Evolutionary conservation across 805 yeast genomes (phyloP), one percentile per base, ranked within the genome.

Genomic region (Candida multigemmis): DNA sequence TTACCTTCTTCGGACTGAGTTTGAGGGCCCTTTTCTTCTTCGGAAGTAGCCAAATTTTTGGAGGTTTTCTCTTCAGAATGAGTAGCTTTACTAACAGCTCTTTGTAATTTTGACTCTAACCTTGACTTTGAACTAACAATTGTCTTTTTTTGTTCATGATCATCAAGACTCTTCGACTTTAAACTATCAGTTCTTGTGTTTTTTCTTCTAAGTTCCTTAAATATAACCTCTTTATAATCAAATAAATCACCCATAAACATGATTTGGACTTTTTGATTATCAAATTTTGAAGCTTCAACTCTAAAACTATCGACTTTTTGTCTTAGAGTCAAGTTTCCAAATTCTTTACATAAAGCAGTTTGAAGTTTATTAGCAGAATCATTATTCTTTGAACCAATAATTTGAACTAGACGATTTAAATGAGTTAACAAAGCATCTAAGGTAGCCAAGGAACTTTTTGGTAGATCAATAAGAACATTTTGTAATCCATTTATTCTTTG

Each of bases 401-500:
- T 59, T 28, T 48, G 53, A 16, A 77, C 68, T 31, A 84, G 53
- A 24, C 93, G 62, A 27, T 68, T 65, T 46, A 84, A 69, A 50
- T 84, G 94, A 2, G 85, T 74, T 20, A 77, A 67, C n/a, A 84
- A 51, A 2, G 87, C 86, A 47, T 80, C 87, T 28, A 84, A 62
- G 1, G 93, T 80, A 2, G 93, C 89, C 22, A 83, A 59, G 41
- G 78, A 80, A 23, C 79, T 65, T 27, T 77, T 71, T 12, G 85
- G 75, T 28, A 84, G 60, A 31, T 80, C 80, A 3, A 71, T 62
- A 31, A 84, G 58, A 0, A 79, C 71, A 33, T 75, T 78, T 20
- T 71, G 77, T 26, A 83, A 52, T 0, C 86, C 85, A 25, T 61
- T 66, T 9, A 78, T 54, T 31, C 93, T 62, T 42, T 25, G 60